Percentiles rank a stretch among this genome's conserved stretches.
Evolutionary conservation across 192 early-diverging fungal genomes (phyloP).

Genomic region (Jimgerdemannia lactiflua): DNA sequence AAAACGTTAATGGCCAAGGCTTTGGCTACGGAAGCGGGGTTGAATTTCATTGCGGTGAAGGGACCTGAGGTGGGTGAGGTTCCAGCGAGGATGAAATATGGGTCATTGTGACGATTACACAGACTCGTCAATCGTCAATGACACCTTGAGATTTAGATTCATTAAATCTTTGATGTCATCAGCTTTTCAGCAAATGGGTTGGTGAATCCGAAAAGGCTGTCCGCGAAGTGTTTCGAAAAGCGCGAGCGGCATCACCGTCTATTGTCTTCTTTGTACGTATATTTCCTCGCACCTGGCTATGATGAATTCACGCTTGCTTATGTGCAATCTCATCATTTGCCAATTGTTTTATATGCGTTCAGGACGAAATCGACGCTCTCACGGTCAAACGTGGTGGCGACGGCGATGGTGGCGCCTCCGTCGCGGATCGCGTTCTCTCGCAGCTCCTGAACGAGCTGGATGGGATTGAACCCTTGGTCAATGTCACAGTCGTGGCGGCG

Average conservation of each 20-base stretch:
- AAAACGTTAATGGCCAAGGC: constrained; percentile 99
- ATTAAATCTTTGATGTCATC: neutral
- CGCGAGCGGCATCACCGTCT: constrained; percentile 88
- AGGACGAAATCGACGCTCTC: constrained; percentile 98
- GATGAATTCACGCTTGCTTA: neutral
- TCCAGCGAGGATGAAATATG: neutral
- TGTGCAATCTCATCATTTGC: neutral
- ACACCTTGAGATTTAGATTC: neutral
- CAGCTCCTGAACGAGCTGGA: constrained; percentile 95
- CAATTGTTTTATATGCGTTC: neutral
- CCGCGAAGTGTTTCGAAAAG: constrained; percentile 91
- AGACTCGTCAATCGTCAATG: neutral
- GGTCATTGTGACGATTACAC: neutral
- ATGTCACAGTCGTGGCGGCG: constrained; percentile 96
- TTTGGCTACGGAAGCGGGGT: constrained; percentile 90
- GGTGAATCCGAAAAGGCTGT: constrained; percentile 99
- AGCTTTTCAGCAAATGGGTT: constrained; percentile 99
- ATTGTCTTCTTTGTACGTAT: constrained; percentile 95
- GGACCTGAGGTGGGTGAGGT: constrained; percentile 80
- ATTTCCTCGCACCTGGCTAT: neutral
- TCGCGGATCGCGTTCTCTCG: constrained; percentile 91
- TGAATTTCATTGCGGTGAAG: constrained; percentile 98
- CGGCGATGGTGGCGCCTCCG: constrained; percentile 71
- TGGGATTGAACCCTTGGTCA: constrained; percentile 92
- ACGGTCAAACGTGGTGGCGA: constrained; percentile 75